phyloP scores from a whole-genome alignment of 2,329 filamentous ascomycete species.

The Hortaea sp. region DNA sequence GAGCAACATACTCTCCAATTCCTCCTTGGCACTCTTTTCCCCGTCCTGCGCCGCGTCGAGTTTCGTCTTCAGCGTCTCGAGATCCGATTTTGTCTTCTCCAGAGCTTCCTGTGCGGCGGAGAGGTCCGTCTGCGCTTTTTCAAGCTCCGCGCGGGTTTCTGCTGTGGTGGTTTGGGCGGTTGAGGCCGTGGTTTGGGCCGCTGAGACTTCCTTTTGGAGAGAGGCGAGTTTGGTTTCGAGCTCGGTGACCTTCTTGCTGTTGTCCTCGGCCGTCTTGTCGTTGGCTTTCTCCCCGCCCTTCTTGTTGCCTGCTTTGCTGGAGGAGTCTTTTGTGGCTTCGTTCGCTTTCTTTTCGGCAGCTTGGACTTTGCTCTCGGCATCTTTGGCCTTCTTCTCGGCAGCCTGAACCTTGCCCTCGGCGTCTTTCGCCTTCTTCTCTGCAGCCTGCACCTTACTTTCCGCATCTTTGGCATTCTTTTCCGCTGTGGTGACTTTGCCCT shows the following conservation, averaged over 20 bases:
- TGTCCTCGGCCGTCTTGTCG: slow-evolving; percentile 1
- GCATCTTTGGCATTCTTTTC: slow-evolving; percentile 1
- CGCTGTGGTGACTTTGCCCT: slow-evolving; percentile 2
- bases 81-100: no score
- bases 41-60: slow-evolving; percentile 16
- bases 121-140: slow-evolving; percentile 1
- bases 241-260: slow-evolving; percentile 3
- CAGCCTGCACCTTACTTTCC: background rate
- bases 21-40: slow-evolving; percentile 33
- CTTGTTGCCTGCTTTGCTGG: background rate
- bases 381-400: slow-evolving; percentile 7
- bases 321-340: background rate
- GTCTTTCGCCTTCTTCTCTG: slow-evolving; percentile 1
- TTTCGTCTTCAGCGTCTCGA: background rate
- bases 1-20: slow-evolving; percentile 40
- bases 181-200: background rate
- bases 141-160: slow-evolving; percentile 3
- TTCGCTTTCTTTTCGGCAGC: background rate
- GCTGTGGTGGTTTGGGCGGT: background rate
- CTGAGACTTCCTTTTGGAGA: background rate
- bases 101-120: no score
- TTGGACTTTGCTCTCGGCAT: slow-evolving; percentile 5
- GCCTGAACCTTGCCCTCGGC: background rate
- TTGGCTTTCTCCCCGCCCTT: slow-evolving; percentile 1
- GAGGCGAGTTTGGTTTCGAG: background rate